Base-by-base conservation (phyloP, 2,329 filamentous ascomycete genomes). In the Paraphaeosphaeria sporulosa region DNA sequence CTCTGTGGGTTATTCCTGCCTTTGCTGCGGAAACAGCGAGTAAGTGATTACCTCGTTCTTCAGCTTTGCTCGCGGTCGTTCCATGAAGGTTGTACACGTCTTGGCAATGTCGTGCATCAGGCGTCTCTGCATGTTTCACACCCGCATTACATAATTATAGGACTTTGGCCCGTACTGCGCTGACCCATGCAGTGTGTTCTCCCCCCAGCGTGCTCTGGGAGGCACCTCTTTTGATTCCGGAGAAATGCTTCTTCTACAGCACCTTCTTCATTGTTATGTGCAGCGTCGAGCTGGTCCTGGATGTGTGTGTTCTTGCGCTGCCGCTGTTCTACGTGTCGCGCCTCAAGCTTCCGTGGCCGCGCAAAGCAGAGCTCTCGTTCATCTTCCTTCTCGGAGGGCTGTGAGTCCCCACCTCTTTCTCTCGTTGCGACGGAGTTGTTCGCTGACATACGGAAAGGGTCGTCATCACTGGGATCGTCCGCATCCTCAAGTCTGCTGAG, bases 221-320 rank as follows among this genome's bases (percentile, higher is more conserved):
- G 19, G 15, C 19, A 17, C 50, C 50, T 7, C 36, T 42, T 4
- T 5, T 40, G 7, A 53, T 53, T 8, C 50, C 50, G 10, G 19
- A 10, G 4, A 53, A 53, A 19, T 53, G 50, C 34, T 42, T 53
- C 34, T 42, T 42, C 21, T 53, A 53, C 50, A 53, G 50, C 19
- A 25, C 19, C 34, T 53, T 53, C 19, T 53, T 53, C 34, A 42
- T 53, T 7, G 8, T 19, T 8, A 42, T 53, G 50, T 43, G 36
- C 23, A 53, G 36, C 23, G 13, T 25, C 9, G 50, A 53, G 50
- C 19, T 53, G 10, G 17, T 40, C 34, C 50, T 53, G 3, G 50
- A 53, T 17, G 10, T 53, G 4, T 52, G 49, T 19, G 23, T 52
- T 12, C 38, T 52, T 38, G 32, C 38, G 32, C 27, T 48, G 15